A percentile compares a stretch with the other conserved stretches of the same genome.
These are phyloP conservation scores for Pyrus betulifolia DNA, from an alignment of 306 rosid genomes.

Conservation along the genomic window DNA sequence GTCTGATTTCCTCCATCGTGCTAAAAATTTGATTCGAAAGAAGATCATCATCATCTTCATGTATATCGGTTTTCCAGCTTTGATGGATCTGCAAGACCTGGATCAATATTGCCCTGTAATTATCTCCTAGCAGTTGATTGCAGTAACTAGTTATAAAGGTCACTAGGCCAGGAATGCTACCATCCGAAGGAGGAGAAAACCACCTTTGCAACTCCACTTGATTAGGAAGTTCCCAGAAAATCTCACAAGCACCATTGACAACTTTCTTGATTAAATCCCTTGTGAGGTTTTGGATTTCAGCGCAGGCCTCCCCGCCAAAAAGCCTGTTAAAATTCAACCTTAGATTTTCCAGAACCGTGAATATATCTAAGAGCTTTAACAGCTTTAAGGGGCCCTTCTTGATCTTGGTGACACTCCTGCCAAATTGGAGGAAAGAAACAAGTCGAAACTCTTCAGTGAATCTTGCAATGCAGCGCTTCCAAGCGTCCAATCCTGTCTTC, in stretches of 20 bases:
- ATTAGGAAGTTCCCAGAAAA: slow-evolving; percentile 73
- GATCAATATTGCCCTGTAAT: slow-evolving; percentile 48
- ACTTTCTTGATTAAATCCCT: slow-evolving; percentile 63
- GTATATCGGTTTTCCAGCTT: slow-evolving; percentile 52
- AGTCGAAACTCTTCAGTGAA: slow-evolving; percentile 55
- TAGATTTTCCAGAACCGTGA: slow-evolving; percentile 48
- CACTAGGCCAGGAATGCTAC: slow-evolving; percentile 72
- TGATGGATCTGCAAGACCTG: slow-evolving; percentile 55
- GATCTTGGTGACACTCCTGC: slow-evolving; percentile 39
- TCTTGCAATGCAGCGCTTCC: slow-evolving; percentile 45
- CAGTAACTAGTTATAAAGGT: slow-evolving; percentile 60
- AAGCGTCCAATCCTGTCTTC: slow-evolving; percentile 32
- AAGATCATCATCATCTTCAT: slow-evolving; percentile 32
- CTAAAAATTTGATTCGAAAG: slow-evolving; percentile 32
- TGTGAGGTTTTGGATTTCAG: slow-evolving; percentile 46
- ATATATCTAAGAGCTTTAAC: slow-evolving; percentile 65
- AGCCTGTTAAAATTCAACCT: slow-evolving; percentile 58
- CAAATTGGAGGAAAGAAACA: slow-evolving; percentile 59
- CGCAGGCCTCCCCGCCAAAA: slow-evolving; percentile 50
- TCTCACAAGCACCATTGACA: slow-evolving; percentile 51
- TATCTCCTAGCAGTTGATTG: slow-evolving; percentile 50
- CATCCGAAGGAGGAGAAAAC: slow-evolving; percentile 63
- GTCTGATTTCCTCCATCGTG: slow-evolving; percentile 55
- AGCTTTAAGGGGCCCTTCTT: slow-evolving; percentile 64
- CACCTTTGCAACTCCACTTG: slow-evolving; percentile 68